Evolutionary conservation across 495 filamentous ascomycete species (phyloP), one percentile per base, ranked within the genome.

Genomic region (Parathielavia hyrcaniae): DNA sequence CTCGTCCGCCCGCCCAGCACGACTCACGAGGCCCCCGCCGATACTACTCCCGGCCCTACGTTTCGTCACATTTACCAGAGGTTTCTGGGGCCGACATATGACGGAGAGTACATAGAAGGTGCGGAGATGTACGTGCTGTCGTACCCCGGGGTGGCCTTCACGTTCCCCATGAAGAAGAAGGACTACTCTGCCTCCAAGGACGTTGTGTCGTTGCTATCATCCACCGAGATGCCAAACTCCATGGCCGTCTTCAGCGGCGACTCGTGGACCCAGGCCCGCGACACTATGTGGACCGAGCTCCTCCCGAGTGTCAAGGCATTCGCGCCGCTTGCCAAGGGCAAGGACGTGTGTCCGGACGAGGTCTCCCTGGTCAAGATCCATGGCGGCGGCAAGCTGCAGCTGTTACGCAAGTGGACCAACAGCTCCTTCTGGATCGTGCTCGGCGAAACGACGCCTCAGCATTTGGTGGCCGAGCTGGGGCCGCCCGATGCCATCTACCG

Each of bases 401-500:
- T 95, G n/a, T 72, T 84, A 23, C 83, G 90, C 57, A 75, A 75
- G 51, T 78, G 77, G 75, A 71, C 74, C 26, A 72, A 75, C 57
- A 75, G 76, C 13, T 75, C 79, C 1, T 81, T 91, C 49, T 79
- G 77, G 69, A 84, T 97, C 40, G 80, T 71, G 1, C 74, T 98
- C 1, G 86, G 88, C 52, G 80, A 89, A 64, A 96, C 91, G 0
- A 90, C 88, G 10, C 86, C 88, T 1, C 93, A 98, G 74, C 91
- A 97, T 61, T 75, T 98, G 5, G 81, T 97, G 22, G 82, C 86
- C 40, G 91, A 95, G 59, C 82, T 98, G 30, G 93, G 93, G 0
- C 88, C 93, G 4, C 93, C 93, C n/a, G 90, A 95, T 72, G 88
- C 91, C 19, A 95, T 95, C 38, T 95, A 96, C 71, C 80, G 88